Base-by-base conservation (phyloP, 2,329 filamentous ascomycete species). In the Penicillium decumbens region DNA sequence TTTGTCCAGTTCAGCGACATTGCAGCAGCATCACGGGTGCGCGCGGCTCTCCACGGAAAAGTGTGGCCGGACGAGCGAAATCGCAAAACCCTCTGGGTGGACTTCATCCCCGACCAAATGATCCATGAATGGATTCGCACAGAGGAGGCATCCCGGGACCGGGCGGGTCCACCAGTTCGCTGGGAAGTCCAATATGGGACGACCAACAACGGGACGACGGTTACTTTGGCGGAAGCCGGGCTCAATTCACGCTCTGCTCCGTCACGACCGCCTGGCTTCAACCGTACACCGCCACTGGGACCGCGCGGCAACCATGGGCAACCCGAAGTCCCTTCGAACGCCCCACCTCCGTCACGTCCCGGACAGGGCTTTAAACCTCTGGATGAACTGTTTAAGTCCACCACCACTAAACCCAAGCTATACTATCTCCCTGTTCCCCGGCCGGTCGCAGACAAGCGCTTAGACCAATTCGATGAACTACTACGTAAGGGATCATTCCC, bases 41-140 rank as follows among this genome's bases (percentile, higher is more conserved):
- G 92, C 42, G 79, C 82, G 8, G 80, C 80, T 2, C 75, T 97
- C 2, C 92, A 98, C 69, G 81, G 83, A 50, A 80, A 80, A 20
- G 80, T 90, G 30, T 97, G 91, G 89, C 92, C 92, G 0, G 82
- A 90, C 50, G 92, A 97, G 71, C 83, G 85, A 50, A 88, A 85
- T 58, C 81, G 93, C 28, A 95, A 93, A 67, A 79, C 84, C 0
- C 77, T 97, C 1, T 95, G 86, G 81, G 88, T 89, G 3, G 93
- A 98, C 67, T 97, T 93, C 66, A 79, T 97, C 18, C 92, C 92
- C 0, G 80, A 86, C 15, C 83, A 89, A 24, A 81, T 83, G 55
- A 78, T 95, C 3, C 68, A 74, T 12, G 79, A 80, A 23, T 97
- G 90, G 89, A 85, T 95, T 50, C 78, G 81, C 6, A 78, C 72